Base-by-base conservation (phyloP, 768 basidiomycete genomes). In the Kwoniella heveanensis region DNA sequence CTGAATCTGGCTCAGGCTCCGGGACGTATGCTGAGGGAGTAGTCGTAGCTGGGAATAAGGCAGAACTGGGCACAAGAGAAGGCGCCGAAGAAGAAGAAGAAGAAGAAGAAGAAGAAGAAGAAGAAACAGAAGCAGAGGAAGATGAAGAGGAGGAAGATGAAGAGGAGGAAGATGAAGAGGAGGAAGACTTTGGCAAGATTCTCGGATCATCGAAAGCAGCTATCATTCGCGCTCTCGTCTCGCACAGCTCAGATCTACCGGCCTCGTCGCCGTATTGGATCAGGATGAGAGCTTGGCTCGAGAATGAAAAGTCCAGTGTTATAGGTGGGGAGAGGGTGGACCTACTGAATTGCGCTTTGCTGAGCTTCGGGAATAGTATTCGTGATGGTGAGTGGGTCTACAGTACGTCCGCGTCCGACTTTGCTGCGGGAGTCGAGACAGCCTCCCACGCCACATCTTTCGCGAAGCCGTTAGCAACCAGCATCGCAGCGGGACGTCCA, bases 311-410 rank as follows among this genome's bases (percentile, higher is more conserved):
- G n/a, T n/a, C n/a, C n/a, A n/a, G n/a, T n/a, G n/a, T n/a, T n/a
- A n/a, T n/a, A n/a, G 48, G 21, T 4, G 15, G 17, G 6, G 56
- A 57, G 0, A 59, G 75, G n/a, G 57, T 58, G 2, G 75, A 76
- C 59, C 63, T 74, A 2, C 54, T 65, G 3, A 54, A 54, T 10
- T 71, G 69, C 44, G 77, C 71, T 9, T 57, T 73, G 30, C 55
- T 76, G 19, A 65, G 64, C n/a, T 70, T 65, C 26, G 77, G 75
- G 2, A 78, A 78, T 57, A 49, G 32, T 10, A 65, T 65, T n/a
- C 37, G 60, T 37, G 65, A 68, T 50, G 73, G 75, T 77, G 51
- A 49, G 75, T 65, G 15, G 13, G 6, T 44, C 39, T 9, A 19
- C 39, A 19, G 39, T 44, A 17, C 32, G 13, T 32, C n/a, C n/a